phyloP scores from a whole-genome alignment of 177 flowering plant species.

The Vitis hybrid region DNA sequence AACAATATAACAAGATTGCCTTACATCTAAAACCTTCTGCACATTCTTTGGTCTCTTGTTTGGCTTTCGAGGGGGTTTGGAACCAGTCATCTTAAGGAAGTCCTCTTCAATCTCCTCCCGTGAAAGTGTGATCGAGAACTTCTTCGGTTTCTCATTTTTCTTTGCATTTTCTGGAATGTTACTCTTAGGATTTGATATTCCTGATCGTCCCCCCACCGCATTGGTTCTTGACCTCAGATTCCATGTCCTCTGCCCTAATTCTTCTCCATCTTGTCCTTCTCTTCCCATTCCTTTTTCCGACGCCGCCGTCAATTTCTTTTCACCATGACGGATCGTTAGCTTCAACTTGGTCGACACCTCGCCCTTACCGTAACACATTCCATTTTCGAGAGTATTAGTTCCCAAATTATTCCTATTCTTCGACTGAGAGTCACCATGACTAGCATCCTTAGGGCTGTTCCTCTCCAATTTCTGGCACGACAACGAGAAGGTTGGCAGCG shows the following conservation, averaged over 20 bases:
- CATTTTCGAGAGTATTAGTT: too few species aligned
- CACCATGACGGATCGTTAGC: too few species aligned
- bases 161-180: background rate
- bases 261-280: slow-evolving; percentile 2
- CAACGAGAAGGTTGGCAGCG: too few species aligned
- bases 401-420: too few species aligned
- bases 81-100: slow-evolving; percentile 18
- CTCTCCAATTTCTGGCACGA: too few species aligned
- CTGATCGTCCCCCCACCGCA: background rate
- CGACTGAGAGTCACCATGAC: too few species aligned
- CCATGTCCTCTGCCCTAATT: slow-evolving; percentile 3
- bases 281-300: slow-evolving; percentile 8
- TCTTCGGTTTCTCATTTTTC: slow-evolving; percentile 17
- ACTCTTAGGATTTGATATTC: too few species aligned
- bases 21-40: slow-evolving; percentile 29
- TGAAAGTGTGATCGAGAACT: slow-evolving; percentile 18
- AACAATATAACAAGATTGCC: background rate
- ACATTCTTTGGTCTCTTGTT: slow-evolving; percentile 28
- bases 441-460: too few species aligned
- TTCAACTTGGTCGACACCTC: too few species aligned
- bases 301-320: too few species aligned
- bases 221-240: background rate
- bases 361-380: too few species aligned
- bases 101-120: slow-evolving; percentile 28
- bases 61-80: slow-evolving; percentile 25